These are phyloP conservation scores for Russula olivacea DNA, from an alignment of 768 basidiomycete genomes.

Conservation along the genomic window DNA sequence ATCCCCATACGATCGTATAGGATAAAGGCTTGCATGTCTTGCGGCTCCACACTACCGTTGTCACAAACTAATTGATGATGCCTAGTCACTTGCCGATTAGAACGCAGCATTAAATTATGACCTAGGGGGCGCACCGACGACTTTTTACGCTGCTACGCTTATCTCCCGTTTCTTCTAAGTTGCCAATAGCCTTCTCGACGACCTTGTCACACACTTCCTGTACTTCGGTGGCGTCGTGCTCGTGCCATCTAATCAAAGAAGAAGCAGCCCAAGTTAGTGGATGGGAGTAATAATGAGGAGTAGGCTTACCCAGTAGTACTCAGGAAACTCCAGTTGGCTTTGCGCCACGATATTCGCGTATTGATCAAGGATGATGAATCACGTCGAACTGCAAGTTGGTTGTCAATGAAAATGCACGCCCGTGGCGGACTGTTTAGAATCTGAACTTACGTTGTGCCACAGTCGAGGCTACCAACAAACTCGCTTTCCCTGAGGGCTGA, in stretches of 20 bases:
- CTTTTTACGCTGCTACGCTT: constrained; percentile 78
- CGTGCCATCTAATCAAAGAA: constrained; percentile 72
- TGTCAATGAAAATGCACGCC: not conserved
- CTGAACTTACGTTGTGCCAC: constrained; percentile 81
- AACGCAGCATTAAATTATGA: not conserved
- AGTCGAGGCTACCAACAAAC: constrained; percentile 90
- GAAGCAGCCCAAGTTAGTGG: not conserved
- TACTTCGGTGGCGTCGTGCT: constrained; percentile 85
- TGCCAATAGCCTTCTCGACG: constrained; percentile 63
- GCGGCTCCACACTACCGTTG: constrained; percentile 88
- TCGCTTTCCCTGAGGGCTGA: constrained; percentile 52
- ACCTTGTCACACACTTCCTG: constrained; percentile 67
- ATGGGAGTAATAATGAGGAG: not conserved
- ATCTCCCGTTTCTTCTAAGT: constrained; percentile 73
- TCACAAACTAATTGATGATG: constrained; percentile 97
- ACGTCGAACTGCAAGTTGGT: constrained; percentile 56
- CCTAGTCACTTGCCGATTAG: constrained; percentile 40
- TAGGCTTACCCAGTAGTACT: constrained; percentile 70
- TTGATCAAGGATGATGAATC: constrained; percentile 88
- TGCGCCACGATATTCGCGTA: constrained; percentile 83
- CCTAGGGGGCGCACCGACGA: constrained; percentile 61
- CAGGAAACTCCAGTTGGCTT: constrained; percentile 89
- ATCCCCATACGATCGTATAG: constrained; percentile 91
- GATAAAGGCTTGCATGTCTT: constrained; percentile 85
- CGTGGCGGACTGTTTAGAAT: not conserved